phyloP scores from a whole-genome alignment of 2,329 filamentous ascomycete genomes.

The Aspergillus puulaauensis region DNA sequence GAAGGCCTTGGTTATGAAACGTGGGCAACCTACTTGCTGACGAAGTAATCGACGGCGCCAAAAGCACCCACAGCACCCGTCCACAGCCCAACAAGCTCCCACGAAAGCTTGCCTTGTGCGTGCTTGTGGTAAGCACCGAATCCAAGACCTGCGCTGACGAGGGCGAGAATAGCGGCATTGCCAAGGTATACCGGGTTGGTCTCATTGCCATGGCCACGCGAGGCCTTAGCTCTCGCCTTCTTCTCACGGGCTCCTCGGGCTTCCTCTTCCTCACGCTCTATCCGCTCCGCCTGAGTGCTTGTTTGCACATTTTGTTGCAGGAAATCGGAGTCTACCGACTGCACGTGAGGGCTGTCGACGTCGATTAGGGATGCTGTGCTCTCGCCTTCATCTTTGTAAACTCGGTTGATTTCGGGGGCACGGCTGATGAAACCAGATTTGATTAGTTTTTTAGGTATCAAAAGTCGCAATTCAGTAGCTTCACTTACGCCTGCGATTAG shows the following conservation, averaged over 20 bases:
- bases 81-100: constrained; percentile 45
- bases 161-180: constrained; percentile 45
- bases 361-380: constrained; percentile 46
- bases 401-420: constrained; percentile 38
- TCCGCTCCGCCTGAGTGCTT: constrained; percentile 46
- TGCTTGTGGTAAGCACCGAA: constrained; percentile 51
- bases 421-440: constrained; percentile 29
- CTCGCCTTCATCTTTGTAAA: constrained; percentile 42
- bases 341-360: constrained; percentile 48
- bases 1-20: not conserved
- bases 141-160: constrained; percentile 43
- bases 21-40: constrained; percentile 46
- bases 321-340: constrained; percentile 43
- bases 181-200: constrained; percentile 49
- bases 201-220: constrained; percentile 35
- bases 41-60: constrained; percentile 48
- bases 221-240: constrained; percentile 33
- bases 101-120: constrained; percentile 45
- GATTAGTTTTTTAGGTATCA: not conserved
- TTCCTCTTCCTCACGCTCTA: constrained; percentile 41
- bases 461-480: not conserved
- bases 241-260: constrained; percentile 27
- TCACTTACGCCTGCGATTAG: constrained; percentile 37
- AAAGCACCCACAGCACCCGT: constrained; percentile 46
- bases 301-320: constrained; percentile 45